These are phyloP conservation scores for Wickerhamomyces ciferrii DNA, from an alignment of 805 yeast genomes.

Conservation along the genomic window DNA sequence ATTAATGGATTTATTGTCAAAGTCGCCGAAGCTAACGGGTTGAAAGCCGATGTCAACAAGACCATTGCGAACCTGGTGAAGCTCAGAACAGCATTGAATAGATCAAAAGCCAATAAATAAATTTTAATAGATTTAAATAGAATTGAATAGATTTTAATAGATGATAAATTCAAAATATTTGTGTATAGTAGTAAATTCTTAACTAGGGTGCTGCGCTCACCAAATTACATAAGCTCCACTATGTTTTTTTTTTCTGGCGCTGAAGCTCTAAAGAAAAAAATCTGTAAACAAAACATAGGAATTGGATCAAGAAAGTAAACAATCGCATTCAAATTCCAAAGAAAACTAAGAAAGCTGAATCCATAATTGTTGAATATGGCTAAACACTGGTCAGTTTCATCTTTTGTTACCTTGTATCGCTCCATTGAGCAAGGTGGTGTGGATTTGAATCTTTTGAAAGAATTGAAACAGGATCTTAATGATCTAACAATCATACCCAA, in stretches of 20 bases:
- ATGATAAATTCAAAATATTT: no score
- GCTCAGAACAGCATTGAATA: slow-evolving; percentile 21
- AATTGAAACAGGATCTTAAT: slow-evolving; percentile 40
- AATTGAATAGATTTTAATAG: background rate
- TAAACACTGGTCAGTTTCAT: slow-evolving; percentile 1
- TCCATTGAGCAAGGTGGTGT: slow-evolving; percentile 25
- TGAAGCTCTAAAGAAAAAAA: background rate
- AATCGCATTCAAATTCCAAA: no score
- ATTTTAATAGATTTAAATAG: background rate
- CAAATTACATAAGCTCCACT: background rate
- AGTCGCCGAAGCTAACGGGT: slow-evolving; percentile 42
- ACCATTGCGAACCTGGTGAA: slow-evolving; percentile 29
- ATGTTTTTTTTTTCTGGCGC: background rate
- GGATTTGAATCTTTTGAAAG: slow-evolving; percentile 19
- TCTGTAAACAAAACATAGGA: background rate
- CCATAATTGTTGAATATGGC: background rate
- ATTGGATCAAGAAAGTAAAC: background rate
- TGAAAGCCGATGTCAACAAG: slow-evolving; percentile 26
- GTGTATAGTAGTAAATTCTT: background rate
- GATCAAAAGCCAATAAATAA: slow-evolving; percentile 5
- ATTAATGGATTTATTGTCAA: slow-evolving; percentile 76
- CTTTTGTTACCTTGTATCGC: slow-evolving; percentile 15
- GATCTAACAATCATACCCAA: slow-evolving; percentile 35
- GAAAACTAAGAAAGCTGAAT: background rate
- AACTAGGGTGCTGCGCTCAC: background rate